Evolutionary conservation across 2,329 filamentous ascomycete species (phyloP).

Genomic region (Sclerotinia minor): DNA sequence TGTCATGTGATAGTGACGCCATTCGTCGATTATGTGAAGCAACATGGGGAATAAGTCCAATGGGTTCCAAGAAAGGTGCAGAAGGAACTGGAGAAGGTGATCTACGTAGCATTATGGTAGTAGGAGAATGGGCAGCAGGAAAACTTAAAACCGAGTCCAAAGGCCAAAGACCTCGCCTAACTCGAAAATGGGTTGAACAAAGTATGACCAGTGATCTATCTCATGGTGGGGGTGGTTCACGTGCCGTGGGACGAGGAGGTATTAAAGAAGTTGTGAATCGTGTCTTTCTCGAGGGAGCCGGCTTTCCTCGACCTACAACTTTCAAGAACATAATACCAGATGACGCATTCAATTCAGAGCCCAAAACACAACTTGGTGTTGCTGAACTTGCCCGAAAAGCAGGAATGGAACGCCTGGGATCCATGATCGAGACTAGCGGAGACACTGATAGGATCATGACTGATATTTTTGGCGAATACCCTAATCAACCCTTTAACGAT

Average conservation of each 20-base stretch:
- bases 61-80: constrained; percentile 66
- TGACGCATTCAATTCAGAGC: constrained; percentile 41
- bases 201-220: constrained; percentile 67
- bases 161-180: constrained; percentile 53
- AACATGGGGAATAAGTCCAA: constrained; percentile 76
- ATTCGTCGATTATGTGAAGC: constrained; percentile 81
- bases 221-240: constrained; percentile 68
- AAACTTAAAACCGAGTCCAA: constrained; percentile 57
- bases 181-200: constrained; percentile 74
- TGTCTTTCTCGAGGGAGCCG: constrained; percentile 77
- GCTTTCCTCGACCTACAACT: constrained; percentile 53
- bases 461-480: constrained; percentile 85
- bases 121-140: constrained; percentile 81
- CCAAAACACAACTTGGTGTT: constrained; percentile 64
- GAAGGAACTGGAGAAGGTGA: constrained; percentile 71
- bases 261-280: constrained; percentile 73
- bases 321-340: constrained; percentile 32
- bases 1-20: constrained; percentile 85
- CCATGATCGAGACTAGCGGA: constrained; percentile 77
- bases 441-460: constrained; percentile 77
- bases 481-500: constrained; percentile 86
- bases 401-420: constrained; percentile 68
- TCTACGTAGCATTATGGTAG: constrained; percentile 79
- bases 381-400: constrained; percentile 71
- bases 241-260: constrained; percentile 70